Evolutionary conservation across 495 filamentous ascomycete species (phyloP).

Genomic region (Podospora tetraspora): DNA sequence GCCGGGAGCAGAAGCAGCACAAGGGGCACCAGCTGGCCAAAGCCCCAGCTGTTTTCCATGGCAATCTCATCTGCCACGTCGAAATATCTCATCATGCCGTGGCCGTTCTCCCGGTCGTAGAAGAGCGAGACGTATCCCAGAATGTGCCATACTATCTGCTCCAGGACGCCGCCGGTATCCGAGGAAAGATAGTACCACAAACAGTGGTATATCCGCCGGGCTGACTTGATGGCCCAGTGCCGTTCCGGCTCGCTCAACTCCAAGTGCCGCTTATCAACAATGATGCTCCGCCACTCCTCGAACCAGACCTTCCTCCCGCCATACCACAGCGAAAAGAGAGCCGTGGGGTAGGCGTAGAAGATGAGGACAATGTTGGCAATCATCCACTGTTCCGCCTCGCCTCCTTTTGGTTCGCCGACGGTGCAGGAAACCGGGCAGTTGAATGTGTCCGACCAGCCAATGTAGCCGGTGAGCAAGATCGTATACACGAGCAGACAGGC

Average conservation of each 20-base stretch:
- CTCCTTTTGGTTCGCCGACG: neutral
- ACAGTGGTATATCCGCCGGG: neutral
- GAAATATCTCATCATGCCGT: neutral
- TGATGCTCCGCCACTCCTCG: neutral
- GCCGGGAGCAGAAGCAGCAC: neutral
- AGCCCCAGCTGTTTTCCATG: neutral
- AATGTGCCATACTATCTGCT: neutral
- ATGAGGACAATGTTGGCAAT: neutral
- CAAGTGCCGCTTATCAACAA: neutral
- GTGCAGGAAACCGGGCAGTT: neutral
- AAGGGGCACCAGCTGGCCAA: neutral
- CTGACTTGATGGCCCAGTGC: neutral
- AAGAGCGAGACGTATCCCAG: neutral
- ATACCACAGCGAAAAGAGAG: neutral
- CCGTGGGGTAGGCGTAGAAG: neutral
- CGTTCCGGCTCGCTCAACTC: neutral
- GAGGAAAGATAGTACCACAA: neutral
- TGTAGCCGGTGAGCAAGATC: neutral
- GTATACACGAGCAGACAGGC: neutral
- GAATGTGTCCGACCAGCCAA: neutral
- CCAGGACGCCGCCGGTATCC: neutral
- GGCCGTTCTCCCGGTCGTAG: neutral
- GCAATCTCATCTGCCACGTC: neutral
- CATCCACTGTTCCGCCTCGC: neutral
- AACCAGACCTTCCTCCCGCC: neutral